Evolutionary conservation across 371 early-diverging fungal species (phyloP).

Genomic region (Thermomucor indicae-seudaticae): DNA sequence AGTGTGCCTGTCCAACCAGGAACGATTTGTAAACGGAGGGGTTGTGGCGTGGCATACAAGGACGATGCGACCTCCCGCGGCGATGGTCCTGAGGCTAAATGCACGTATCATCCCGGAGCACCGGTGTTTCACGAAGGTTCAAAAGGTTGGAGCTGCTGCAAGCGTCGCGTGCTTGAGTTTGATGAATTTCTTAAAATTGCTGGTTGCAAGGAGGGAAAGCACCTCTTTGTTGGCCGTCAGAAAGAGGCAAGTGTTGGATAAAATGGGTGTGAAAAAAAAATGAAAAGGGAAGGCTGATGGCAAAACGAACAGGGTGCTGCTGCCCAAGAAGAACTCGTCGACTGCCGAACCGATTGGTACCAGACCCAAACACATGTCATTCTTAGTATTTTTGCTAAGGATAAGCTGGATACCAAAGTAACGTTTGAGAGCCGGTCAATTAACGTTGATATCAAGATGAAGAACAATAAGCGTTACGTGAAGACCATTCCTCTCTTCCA

Average conservation of each 20-base stretch:
- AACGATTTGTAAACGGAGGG: slow-evolving; percentile 80
- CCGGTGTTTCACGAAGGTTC: slow-evolving; percentile 94
- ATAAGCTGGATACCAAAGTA: slow-evolving; percentile 66
- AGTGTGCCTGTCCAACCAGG: slow-evolving; percentile 68
- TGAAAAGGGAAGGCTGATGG: too few species aligned
- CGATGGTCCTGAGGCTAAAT: slow-evolving; percentile 52
- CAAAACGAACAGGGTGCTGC: background rate
- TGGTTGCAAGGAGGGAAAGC: slow-evolving; percentile 84
- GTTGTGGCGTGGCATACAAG: slow-evolving; percentile 71
- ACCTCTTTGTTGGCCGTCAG: slow-evolving; percentile 70
- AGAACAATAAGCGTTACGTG: slow-evolving; percentile 59
- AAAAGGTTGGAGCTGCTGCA: slow-evolving; percentile 90
- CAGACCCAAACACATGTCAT: slow-evolving; percentile 84
- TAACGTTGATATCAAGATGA: slow-evolving; percentile 46
- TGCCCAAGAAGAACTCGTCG: slow-evolving; percentile 51
- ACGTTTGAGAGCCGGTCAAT: slow-evolving; percentile 43
- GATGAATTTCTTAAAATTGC: slow-evolving; percentile 94
- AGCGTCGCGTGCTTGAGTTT: slow-evolving; percentile 90
- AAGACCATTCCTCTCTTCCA: slow-evolving; percentile 59
- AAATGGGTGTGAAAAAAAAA: too few species aligned
- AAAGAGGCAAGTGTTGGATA: slow-evolving; percentile 17
- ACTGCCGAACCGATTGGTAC: slow-evolving; percentile 92
- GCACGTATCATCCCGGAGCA: slow-evolving; percentile 83
- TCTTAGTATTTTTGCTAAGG: slow-evolving; percentile 90
- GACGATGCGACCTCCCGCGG: slow-evolving; percentile 63